Evolutionary conservation across 306 rosid genomes (phyloP), one percentile per base, ranked within the genome.

Genomic region (Parietaria judaica): DNA sequence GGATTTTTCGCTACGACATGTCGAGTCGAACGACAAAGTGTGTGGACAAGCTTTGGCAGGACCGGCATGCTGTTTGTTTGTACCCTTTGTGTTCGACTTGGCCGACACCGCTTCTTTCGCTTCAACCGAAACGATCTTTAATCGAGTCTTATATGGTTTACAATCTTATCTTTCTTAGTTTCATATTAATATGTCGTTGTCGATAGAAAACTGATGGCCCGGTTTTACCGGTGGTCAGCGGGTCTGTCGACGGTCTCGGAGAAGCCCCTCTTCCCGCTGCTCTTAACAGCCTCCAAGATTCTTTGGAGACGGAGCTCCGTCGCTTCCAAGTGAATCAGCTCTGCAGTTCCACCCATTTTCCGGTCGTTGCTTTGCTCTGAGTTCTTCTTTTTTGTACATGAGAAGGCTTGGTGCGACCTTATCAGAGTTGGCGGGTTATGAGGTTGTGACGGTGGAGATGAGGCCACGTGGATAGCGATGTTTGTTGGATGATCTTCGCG

Each of bases 191-290:
- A 23, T 23, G 31, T 23, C 31, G 31, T 23, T 23, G 31, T 23
- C 31, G 31, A 23, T 23, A 23, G 31, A 23, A 23, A 23, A 23
- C 31, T 23, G 31, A 23, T 23, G 31, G 31, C 31, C 31, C 31
- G 31, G 31, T 23, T 23, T 23, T 23, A 23, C 31, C 31, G 31
- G 31, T 23, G 31, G 31, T 23, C 31, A 23, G 31, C 31, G 31
- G 31, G 31, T 23, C 31, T 23, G 82, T 92, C 98, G 41, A 88
- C 83, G 14, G 89, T 78, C 3, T 83, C 84, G 1, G 82, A 67
- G 54, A 92, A 92, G 12, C 86, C 88, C 66, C 96, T 85, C 79
- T 92, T 91, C 8, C 78, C 91, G 41, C 45, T 68, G 16, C n/a
- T 63, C 66, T 51, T 35, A 12, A 14, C 35, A 53, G 16, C 41